Evolutionary conservation across 108 stramenopile species (phyloP).

Genomic region (Fragilariopsis cylindrus): DNA sequence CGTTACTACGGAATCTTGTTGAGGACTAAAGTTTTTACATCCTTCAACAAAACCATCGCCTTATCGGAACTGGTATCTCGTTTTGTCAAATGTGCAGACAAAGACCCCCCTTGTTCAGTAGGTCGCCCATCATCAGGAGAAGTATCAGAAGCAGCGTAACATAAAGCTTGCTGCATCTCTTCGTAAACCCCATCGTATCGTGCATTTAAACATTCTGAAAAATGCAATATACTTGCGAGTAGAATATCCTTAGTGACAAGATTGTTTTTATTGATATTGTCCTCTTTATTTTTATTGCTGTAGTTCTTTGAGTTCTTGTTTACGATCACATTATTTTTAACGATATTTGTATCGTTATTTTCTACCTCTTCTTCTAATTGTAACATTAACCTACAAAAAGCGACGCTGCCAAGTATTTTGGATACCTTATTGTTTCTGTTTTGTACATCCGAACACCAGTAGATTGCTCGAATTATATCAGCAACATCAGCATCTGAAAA

Average conservation of each 20-base stretch:
- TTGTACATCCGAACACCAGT: slow-evolving; percentile 1
- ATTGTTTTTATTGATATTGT: background rate
- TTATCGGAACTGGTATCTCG: background rate
- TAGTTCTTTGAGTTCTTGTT: background rate
- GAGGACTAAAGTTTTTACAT: background rate
- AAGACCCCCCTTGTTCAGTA: background rate
- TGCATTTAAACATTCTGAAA: slow-evolving; percentile 65
- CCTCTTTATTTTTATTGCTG: background rate
- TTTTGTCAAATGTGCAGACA: background rate
- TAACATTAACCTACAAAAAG: slow-evolving; percentile 9
- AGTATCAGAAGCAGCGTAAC: background rate
- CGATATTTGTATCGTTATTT: background rate
- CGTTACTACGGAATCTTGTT: background rate
- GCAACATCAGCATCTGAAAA: slow-evolving; percentile 9
- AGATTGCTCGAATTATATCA: slow-evolving; percentile 15
- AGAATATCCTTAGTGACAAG: slow-evolving; percentile 59
- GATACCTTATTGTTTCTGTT: background rate
- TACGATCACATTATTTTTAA: background rate
- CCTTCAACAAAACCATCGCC: background rate
- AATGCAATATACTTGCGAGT: slow-evolving; percentile 71
- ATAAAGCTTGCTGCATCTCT: background rate
- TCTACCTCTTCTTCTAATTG: slow-evolving; percentile 5
- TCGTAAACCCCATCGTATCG: slow-evolving; percentile 57
- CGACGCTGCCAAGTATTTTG: slow-evolving; percentile 3
- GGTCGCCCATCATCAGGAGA: background rate